Percentiles rank a stretch among this genome's conserved stretches.
phyloP scores from a whole-genome alignment of 2,329 filamentous ascomycete genomes.

The Aspergillus sp. region DNA sequence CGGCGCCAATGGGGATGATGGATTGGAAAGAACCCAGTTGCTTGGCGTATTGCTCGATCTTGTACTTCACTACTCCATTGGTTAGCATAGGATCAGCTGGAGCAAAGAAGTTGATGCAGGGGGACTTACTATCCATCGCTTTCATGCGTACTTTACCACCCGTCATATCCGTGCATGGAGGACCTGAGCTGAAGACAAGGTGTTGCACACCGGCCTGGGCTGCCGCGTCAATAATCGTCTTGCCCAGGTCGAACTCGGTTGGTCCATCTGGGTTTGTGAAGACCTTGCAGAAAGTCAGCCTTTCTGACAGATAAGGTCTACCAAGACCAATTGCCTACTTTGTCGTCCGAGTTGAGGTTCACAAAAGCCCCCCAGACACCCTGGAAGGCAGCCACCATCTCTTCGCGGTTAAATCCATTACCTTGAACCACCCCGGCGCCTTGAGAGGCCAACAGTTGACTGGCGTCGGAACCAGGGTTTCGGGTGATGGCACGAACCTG shows the following conservation, averaged over 20 bases:
- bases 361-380: slow-evolving; percentile 18
- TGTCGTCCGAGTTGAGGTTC: slow-evolving; percentile 20
- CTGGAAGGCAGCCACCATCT: slow-evolving; percentile 17
- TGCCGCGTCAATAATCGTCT: slow-evolving; percentile 29
- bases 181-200: slow-evolving; percentile 33
- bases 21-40: slow-evolving; percentile 29
- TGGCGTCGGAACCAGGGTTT: slow-evolving; percentile 15
- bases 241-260: slow-evolving; percentile 34
- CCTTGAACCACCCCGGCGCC: slow-evolving; percentile 22
- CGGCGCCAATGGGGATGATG: slow-evolving; percentile 32
- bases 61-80: slow-evolving; percentile 24
- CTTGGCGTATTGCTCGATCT: slow-evolving; percentile 33
- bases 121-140: slow-evolving; percentile 29
- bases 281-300: background rate
- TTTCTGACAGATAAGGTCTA: background rate
- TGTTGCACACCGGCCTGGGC: slow-evolving; percentile 28
- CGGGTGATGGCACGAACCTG: slow-evolving; percentile 22
- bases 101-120: slow-evolving; percentile 1
- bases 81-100: background rate
- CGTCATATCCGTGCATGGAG: slow-evolving; percentile 28
- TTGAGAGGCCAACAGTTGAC: slow-evolving; percentile 10
- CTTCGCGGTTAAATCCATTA: slow-evolving; percentile 9
- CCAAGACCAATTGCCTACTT: slow-evolving; percentile 2
- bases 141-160: slow-evolving; percentile 26
- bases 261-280: slow-evolving; percentile 11